Evolutionary conservation across 345 rosid species (phyloP), one percentile per base, ranked within the genome.

Genomic region (Xanthoceras sorbifolium): DNA sequence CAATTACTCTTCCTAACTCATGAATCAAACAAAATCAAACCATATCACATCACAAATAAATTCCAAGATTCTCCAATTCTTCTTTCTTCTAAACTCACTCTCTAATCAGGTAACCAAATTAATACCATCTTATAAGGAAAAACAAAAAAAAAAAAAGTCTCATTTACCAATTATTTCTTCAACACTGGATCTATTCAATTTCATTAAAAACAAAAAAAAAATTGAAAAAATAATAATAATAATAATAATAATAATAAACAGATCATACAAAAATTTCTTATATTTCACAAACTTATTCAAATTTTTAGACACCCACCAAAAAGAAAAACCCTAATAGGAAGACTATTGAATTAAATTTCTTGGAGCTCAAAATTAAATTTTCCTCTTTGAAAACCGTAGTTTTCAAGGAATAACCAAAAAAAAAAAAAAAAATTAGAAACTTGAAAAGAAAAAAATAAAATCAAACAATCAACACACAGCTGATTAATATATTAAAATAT

Each of bases 61-160:
- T 73, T 54, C 77, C 44, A 42, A 72, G 72, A 71, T 72, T 67
- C 73, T 70, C 10, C 34, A 74, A 69, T 71, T 80, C 70, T 52
- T 54, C 77, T 28, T 34, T 22, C 69, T 23, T 26, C 83, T 74
- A 75, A 73, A 48, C 69, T 73, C 78, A 69, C 75, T 70, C 84
- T 80, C 87, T 83, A 85, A 86, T 71, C 36, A 38, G 69, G 82
- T 9, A 77, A 68, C 71, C 77, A 36, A 75, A 86, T 81, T 59
- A 83, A 79, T n/a, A 63, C 79, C 74, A 86, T 69, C 76, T 76
- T 78, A 34, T 32, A 81, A 70, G 23, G 61, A 17, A 77, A 80
- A 54, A 59, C n/a, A 6, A 67, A 40, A 50, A 11, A 42, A 42
- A 42, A 42, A 42, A 9, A 42, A 10, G 15, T 38, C 7, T 20